A percentile compares a stretch with the other conserved stretches of the same genome.
phyloP scores from a whole-genome alignment of 2,329 filamentous ascomycete species.

The Fusarium acutatum region DNA sequence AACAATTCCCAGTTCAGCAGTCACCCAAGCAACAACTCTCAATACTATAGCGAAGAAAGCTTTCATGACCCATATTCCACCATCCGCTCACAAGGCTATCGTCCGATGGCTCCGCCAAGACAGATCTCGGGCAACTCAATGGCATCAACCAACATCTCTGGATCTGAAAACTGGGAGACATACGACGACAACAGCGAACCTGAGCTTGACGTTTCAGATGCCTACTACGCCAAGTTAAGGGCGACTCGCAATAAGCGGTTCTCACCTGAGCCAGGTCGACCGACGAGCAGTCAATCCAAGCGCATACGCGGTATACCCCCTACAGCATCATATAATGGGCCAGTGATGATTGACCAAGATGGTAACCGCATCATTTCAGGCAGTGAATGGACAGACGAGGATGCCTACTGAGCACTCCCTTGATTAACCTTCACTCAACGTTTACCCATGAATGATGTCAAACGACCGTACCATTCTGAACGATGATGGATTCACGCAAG shows the following conservation, averaged over 20 bases:
- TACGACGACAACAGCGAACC: constrained; percentile 86
- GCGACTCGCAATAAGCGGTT: constrained; percentile 73
- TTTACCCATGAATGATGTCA: constrained; percentile 35
- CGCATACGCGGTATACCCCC: constrained; percentile 63
- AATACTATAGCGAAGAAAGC: constrained; percentile 49
- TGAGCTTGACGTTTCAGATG: constrained; percentile 77
- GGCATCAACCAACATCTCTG: constrained; percentile 78
- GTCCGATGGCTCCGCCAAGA: constrained; percentile 56
- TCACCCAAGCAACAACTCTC: constrained; percentile 29
- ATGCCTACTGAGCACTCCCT: constrained; percentile 57
- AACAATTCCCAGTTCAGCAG: constrained; percentile 47
- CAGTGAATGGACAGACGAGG: constrained; percentile 74
- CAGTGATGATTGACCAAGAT: constrained; percentile 63
- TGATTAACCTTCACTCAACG: background rate
- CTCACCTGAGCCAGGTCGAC: constrained; percentile 57
- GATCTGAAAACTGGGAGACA: constrained; percentile 97
- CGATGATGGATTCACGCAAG: constrained; percentile 41
- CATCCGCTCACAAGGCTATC: constrained; percentile 52
- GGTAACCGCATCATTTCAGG: constrained; percentile 70
- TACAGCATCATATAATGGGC: constrained; percentile 55
- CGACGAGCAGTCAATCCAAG: constrained; percentile 58
- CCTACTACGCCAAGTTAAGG: constrained; percentile 81
- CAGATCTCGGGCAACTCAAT: constrained; percentile 74
- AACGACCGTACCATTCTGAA: constrained; percentile 29
- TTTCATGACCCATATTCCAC: constrained; percentile 52